Evolutionary conservation across 441 rosid species (phyloP).

Genomic region (Gossypium aridum): DNA sequence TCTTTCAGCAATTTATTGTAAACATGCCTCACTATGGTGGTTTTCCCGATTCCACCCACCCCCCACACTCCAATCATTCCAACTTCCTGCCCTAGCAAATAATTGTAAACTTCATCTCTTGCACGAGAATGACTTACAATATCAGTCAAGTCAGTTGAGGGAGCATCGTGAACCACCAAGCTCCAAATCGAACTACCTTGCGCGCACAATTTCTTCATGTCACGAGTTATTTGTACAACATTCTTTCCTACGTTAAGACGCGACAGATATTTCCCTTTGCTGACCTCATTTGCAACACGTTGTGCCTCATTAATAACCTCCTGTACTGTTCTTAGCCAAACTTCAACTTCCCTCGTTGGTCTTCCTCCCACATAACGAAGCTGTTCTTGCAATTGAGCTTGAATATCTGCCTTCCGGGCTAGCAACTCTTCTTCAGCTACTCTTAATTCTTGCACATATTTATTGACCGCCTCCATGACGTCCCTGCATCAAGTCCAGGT

Average conservation of each 20-base stretch:
- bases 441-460: no score
- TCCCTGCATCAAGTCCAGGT: no score
- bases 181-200: accelerated
- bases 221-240: background rate
- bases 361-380: no score
- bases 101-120: no score
- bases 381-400: no score
- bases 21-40: background rate
- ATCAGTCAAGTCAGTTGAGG: background rate
- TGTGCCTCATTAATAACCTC: no score
- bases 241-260: no score
- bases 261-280: background rate
- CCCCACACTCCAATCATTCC: background rate
- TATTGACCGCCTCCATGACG: no score
- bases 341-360: accelerated
- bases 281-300: background rate
- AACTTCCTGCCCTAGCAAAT: background rate
- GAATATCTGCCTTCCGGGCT: no score
- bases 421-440: no score
- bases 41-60: background rate
- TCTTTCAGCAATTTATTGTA: background rate
- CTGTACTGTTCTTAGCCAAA: no score
- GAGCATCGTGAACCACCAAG: no score
- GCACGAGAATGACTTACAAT: background rate
- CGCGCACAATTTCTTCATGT: background rate